phyloP scores from a whole-genome alignment of 352 stramenopile species.

The Phytophthora uliginosa region DNA sequence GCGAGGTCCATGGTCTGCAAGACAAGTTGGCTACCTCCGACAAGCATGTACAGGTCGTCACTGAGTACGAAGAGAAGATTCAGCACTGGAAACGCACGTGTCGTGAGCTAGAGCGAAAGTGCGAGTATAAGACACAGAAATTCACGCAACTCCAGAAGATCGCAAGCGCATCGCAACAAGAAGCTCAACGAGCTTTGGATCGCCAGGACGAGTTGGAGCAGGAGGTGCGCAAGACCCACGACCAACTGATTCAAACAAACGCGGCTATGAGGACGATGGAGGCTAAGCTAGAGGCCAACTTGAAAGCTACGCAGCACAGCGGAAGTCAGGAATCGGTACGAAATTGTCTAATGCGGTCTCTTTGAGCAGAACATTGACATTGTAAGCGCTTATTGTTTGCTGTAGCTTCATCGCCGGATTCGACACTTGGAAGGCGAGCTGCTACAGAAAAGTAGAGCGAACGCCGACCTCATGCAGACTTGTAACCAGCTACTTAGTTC shows the following conservation, averaged over 20 bases:
- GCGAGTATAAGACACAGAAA: constrained; percentile 30
- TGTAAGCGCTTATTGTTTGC: neutral
- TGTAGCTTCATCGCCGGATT: constrained; percentile 52
- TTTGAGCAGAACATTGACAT: neutral
- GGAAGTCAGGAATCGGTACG: constrained; percentile 22
- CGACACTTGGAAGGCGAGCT: constrained; percentile 56
- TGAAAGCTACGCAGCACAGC: constrained; percentile 27
- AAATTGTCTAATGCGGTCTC: neutral
- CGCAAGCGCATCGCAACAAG: constrained; percentile 26
- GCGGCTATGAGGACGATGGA: constrained; percentile 58
- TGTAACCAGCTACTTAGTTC: constrained; percentile 38
- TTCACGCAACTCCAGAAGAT: constrained; percentile 37
- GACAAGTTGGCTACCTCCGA: constrained; percentile 30
- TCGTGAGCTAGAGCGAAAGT: constrained; percentile 40
- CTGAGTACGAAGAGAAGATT: constrained; percentile 57
- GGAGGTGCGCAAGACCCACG: constrained; percentile 49
- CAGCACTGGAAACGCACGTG: constrained; percentile 47
- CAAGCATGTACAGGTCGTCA: constrained; percentile 33
- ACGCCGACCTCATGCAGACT: constrained; percentile 45
- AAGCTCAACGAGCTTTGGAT: constrained; percentile 27
- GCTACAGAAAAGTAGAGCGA: constrained; percentile 40
- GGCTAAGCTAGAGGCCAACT: constrained; percentile 48
- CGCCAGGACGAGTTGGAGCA: constrained; percentile 45
- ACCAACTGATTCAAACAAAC: constrained; percentile 60
- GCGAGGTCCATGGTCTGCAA: constrained; percentile 40